Conservation (phyloP, 257 asterid genomes). For the Nicotiana sylvestris region DNA sequence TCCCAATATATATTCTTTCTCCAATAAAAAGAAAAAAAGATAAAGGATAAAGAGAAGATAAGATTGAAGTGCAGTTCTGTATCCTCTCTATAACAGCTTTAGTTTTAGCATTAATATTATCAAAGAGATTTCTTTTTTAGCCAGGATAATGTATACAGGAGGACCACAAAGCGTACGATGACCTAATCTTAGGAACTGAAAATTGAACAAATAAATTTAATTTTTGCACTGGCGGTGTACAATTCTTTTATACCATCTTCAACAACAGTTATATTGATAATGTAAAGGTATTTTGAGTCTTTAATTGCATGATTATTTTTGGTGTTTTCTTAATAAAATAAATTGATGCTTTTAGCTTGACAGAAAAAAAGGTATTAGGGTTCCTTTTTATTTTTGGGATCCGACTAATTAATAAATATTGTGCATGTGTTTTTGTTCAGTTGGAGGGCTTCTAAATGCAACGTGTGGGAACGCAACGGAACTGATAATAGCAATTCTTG, state of each 20-base stretch:
- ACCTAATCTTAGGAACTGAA: background rate
- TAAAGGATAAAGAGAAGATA: background rate
- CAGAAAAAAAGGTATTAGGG: background rate
- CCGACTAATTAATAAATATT: background rate
- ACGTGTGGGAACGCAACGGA: constrained; percentile 98
- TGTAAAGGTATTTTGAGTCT: too few species aligned
- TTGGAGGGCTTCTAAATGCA: constrained; percentile 95
- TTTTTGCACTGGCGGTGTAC: too few species aligned
- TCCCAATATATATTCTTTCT: background rate
- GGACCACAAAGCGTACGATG: background rate
- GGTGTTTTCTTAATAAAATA: too few species aligned
- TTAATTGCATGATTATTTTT: too few species aligned
- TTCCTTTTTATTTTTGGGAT: too few species aligned
- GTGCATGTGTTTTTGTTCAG: constrained; percentile 29
- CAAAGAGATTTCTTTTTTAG: too few species aligned
- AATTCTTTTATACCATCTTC: too few species aligned
- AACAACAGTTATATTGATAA: too few species aligned
- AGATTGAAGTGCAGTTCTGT: background rate
- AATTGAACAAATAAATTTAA: background rate
- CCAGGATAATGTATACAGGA: background rate
- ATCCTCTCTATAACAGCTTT: background rate
- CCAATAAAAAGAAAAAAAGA: background rate
- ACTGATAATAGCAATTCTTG: constrained; percentile 75
- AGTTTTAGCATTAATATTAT: too few species aligned
- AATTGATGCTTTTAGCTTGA: background rate